Conservation (phyloP, 805 yeast species). For the Cyberlindnera euphorbiiphila region DNA sequence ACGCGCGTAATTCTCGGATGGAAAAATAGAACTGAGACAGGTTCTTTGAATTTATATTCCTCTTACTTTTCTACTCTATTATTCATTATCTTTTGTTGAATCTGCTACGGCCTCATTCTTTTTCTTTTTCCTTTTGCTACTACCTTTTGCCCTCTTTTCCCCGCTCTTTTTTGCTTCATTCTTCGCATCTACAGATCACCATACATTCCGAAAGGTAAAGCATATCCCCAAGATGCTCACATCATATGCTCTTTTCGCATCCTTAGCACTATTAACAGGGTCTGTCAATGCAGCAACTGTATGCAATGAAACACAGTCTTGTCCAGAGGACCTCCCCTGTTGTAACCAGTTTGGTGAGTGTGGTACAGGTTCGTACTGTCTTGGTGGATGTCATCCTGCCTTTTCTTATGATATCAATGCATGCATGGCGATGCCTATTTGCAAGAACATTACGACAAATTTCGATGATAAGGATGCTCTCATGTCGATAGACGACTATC, state of each 20-base stretch:
- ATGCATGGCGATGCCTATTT: constrained; percentile 84
- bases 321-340: constrained; percentile 83
- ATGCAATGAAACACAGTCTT: constrained; percentile 54
- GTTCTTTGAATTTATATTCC: no score
- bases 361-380: constrained; percentile 74
- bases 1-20: background rate
- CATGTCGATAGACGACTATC: constrained; percentile 25
- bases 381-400: constrained; percentile 84
- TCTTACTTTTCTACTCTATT: background rate
- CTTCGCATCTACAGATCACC: no score
- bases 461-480: constrained; percentile 36
- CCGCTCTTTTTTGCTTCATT: no score
- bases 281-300: constrained; percentile 3
- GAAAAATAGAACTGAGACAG: constrained; percentile 1
- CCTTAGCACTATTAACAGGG: constrained; percentile 1
- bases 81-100: no score
- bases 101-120: no score
- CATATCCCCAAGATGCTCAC: constrained; percentile 5
- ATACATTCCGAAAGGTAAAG: no score
- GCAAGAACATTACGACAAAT: constrained; percentile 43
- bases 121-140: background rate
- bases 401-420: constrained; percentile 37
- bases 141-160: background rate
- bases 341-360: constrained; percentile 79
- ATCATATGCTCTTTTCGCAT: constrained; percentile 1